Evolutionary conservation across 75 land plant genomes (phyloP).

Genomic region (Isoetes taiwanensis): DNA sequence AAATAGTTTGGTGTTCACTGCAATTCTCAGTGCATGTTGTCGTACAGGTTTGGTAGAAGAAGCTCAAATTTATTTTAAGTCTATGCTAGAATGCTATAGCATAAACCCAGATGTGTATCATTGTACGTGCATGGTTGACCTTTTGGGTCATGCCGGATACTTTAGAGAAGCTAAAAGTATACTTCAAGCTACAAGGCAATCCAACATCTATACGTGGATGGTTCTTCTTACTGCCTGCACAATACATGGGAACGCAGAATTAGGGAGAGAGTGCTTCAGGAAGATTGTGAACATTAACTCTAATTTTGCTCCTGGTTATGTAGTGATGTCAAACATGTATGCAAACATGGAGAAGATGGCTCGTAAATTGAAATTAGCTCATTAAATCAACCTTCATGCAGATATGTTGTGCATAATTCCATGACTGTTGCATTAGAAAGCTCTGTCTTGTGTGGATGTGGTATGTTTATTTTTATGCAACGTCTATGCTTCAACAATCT

Average conservation of each 20-base stretch:
- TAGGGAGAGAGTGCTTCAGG: not conserved
- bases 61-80: slow-evolving; percentile 26
- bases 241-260: not conserved
- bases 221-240: slow-evolving; percentile 4
- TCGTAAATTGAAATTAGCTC: too few species aligned
- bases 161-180: slow-evolving; percentile 39
- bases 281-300: too few species aligned
- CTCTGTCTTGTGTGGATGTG: too few species aligned
- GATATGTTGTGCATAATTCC: too few species aligned
- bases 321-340: too few species aligned
- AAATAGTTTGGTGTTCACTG: slow-evolving; percentile 26
- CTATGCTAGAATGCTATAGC: slow-evolving; percentile 17
- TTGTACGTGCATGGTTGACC: slow-evolving; percentile 54
- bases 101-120: slow-evolving; percentile 38
- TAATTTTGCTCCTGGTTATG: too few species aligned
- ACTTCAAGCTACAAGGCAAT: slow-evolving; percentile 10
- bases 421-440: too few species aligned
- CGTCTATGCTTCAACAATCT: too few species aligned
- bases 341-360: too few species aligned
- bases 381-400: too few species aligned
- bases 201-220: not conserved
- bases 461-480: too few species aligned
- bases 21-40: slow-evolving; percentile 39
- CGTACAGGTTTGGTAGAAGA: slow-evolving; percentile 30
- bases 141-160: slow-evolving; percentile 42